These are phyloP conservation scores for Colletotrichum echinochloae DNA, from an alignment of 2,329 filamentous ascomycete species.

Conservation along the genomic window DNA sequence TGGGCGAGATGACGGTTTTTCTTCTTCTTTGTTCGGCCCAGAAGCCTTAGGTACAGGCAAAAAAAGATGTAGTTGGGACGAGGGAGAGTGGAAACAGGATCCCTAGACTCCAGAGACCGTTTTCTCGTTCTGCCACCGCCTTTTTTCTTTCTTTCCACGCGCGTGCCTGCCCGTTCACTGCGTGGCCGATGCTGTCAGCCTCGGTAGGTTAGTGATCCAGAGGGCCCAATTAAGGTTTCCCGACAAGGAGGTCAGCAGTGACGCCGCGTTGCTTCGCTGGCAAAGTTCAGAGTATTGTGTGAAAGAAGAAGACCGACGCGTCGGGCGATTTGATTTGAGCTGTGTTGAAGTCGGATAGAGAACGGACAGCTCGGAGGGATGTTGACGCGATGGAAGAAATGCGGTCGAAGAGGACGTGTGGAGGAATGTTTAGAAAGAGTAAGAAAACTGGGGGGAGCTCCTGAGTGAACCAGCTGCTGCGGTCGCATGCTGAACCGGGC, in stretches of 20 bases:
- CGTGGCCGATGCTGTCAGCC: conserved; percentile 27
- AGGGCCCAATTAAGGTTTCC: conserved; percentile 28
- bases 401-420: conserved; percentile 13
- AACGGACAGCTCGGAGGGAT: conserved; percentile 6
- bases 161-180: conserved; percentile 23
- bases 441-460: conserved; percentile 42
- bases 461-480: conserved; percentile 37
- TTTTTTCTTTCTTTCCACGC: conserved; percentile 21
- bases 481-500: conserved; percentile 37
- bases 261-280: conserved; percentile 21
- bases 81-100: conserved; percentile 39
- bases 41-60: conserved; percentile 42
- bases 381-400: conserved; percentile 33
- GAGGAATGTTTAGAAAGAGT: conserved; percentile 31
- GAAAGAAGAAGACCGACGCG: conserved; percentile 11
- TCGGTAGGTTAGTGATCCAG: conserved; percentile 21
- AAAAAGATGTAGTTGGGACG: conserved; percentile 38
- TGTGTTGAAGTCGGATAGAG: conserved; percentile 17
- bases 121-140: conserved; percentile 35
- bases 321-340: background rate
- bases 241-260: conserved; percentile 2
- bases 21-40: conserved; percentile 32
- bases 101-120: conserved; percentile 38
- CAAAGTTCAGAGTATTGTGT: background rate
- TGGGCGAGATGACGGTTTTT: conserved; percentile 30